Base-by-base conservation (phyloP, 805 yeast genomes). In the Debaryomyces prosopidis region DNA sequence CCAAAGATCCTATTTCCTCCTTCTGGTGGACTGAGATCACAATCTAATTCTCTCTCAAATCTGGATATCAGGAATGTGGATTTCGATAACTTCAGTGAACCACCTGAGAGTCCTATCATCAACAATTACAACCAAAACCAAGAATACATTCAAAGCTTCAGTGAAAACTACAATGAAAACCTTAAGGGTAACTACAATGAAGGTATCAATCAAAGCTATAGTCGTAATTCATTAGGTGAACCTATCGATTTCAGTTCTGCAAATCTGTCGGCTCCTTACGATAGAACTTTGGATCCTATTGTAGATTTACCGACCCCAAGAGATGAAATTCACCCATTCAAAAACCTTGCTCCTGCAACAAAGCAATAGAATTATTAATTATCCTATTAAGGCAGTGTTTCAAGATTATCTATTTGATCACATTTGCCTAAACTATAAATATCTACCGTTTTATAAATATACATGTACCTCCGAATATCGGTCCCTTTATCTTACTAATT, bases 271-370 rank as follows among this genome's bases (percentile, higher is more conserved):
- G 26, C 26, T 23, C 26, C 26, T 23, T 23, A 23, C 26, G 26
- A 23, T 4, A 23, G 26, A 19, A 41, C 54, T 7, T 50, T 58
- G 39, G 57, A 56, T 20, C 60, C 64, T 10, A 60, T 60, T 17
- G 45, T 45, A 23, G 65, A 62, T 39, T 45, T 55, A 52, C 64
- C 65, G 30, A 59, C 64, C 9, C 67, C 67, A 14, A 36, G 52
- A 9, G 63, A 58, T 27, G 64, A 62, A 18, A 36, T 39, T 17
- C 50, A 48, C 28, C 51, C 54, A n/a, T 50, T 48, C 35, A 38
- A 34, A 9, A 46, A 52, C 23, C 32, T 53, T 3, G 50, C 26
- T 4, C 26, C 26, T 47, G 18, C 49, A 34, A 36, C 34, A 7
- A 23, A 23, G 6, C 26, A 23, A 23, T 23, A 23, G 26, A 23